phyloP scores from a whole-genome alignment of 257 asterid genomes.

The Solanum tacnaense region DNA sequence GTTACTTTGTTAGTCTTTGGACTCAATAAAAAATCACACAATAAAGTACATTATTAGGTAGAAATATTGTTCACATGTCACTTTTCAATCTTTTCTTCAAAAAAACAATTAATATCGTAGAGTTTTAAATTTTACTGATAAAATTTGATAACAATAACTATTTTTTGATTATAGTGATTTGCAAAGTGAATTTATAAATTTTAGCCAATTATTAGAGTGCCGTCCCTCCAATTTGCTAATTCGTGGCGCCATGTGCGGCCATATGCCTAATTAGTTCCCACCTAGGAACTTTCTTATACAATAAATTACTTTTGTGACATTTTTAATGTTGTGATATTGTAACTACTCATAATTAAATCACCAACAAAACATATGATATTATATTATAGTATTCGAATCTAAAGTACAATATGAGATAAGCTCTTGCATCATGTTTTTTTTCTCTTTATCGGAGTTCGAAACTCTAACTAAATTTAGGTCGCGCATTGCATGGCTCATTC shows the following conservation, averaged over 20 bases:
- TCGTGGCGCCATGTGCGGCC: not conserved
- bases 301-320: not conserved
- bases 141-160: not conserved
- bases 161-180: not conserved
- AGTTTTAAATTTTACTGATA: not conserved
- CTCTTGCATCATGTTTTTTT: not conserved
- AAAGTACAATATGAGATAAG: not conserved
- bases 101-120: not conserved
- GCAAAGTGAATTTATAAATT: not conserved
- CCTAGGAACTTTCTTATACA: not conserved
- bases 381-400: not conserved
- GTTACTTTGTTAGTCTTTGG: not conserved
- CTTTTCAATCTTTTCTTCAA: not conserved
- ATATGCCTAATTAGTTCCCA: not conserved
- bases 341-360: not conserved
- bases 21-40: not conserved
- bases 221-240: not conserved
- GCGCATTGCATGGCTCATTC: accelerated
- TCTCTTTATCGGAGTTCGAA: accelerated
- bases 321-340: not conserved
- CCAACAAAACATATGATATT: not conserved
- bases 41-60: not conserved
- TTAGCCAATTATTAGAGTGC: not conserved
- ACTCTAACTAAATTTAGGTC: too few relatives aligned
- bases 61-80: not conserved